Evolutionary conservation across 306 rosid genomes (phyloP), one percentile per base, ranked within the genome.

Genomic region (Sechiopsis laciniata): DNA sequence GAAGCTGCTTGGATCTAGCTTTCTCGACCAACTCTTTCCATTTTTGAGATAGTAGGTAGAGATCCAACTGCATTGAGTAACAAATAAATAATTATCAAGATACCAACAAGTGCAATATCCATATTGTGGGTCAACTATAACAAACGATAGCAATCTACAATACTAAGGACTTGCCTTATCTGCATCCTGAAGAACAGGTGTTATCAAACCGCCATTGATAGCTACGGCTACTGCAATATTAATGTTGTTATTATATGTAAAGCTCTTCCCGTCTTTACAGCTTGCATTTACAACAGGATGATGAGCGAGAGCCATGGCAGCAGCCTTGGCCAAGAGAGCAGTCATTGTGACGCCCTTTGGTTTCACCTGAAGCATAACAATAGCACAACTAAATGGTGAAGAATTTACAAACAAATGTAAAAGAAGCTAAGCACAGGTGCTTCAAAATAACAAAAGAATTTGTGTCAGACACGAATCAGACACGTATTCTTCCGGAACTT

Each of bases 321-420:
- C 82, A 3, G 96, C 92, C 86, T 92, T 92, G 35, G 96, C 96
- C 62, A 92, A 81, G 79, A 92, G 80, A 6, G 92, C 95, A 1
- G 97, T 92, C 97, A 92, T 90, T 3, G 97, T 92, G 72, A 92
- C 97, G 1, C 97, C 96, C 84, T 88, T 92, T n/a, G 87, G 84
- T 75, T 90, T 92, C 83, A 92, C 90, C 96, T 89, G 75, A 70
- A 24, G 52, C 62, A 74, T 77, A 68, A 59, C 64, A 75, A 17
- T 13, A 10, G 68, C 45, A 55, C 71, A 82, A 29, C 59, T 60
- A 57, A 12, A 72, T 50, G 16, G 11, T 10, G 26, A 21, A 40
- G 24, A 20, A 40, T 50, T 58, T 21, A 56, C 54, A 57, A 67
- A 12, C 52, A n/a, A n/a, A n/a, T n/a, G n/a, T n/a, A n/a, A n/a